These are phyloP conservation scores for Leccinellum albellum DNA, from an alignment of 768 basidiomycete species.

Conservation along the genomic window DNA sequence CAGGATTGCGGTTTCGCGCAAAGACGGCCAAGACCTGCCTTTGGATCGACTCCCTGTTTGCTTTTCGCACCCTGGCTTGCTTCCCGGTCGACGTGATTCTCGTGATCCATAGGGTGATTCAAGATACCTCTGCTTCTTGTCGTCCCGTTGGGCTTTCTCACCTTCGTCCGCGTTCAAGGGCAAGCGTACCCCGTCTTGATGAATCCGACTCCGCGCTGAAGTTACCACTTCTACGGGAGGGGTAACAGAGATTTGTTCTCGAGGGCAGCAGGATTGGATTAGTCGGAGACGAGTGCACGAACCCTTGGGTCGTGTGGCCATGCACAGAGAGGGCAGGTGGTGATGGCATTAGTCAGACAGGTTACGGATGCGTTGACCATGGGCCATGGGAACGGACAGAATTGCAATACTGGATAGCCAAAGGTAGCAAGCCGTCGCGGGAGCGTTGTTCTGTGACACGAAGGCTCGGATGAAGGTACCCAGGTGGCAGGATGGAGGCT, in stretches of 20 bases:
- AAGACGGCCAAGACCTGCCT: constrained; percentile 34
- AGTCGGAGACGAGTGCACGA: constrained; percentile 19
- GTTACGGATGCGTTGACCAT: constrained; percentile 20
- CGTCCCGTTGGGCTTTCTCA: constrained; percentile 10
- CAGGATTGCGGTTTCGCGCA: neutral
- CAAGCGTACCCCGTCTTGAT: constrained; percentile 7
- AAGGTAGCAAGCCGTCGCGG: constrained; percentile 31
- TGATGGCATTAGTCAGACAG: constrained; percentile 8
- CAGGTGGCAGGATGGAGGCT: constrained; percentile 23
- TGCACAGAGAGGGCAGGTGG: constrained; percentile 20
- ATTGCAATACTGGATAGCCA: constrained; percentile 23
- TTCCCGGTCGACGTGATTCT: constrained; percentile 12
- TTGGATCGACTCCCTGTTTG: constrained; percentile 9
- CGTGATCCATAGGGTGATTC: constrained; percentile 5
- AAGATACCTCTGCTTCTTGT: constrained; percentile 9
- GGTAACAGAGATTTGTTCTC: constrained; percentile 60
- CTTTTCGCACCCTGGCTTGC: constrained; percentile 26
- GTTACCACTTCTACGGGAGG: constrained; percentile 43
- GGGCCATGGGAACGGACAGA: constrained; percentile 34
- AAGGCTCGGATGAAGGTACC: constrained; percentile 9
- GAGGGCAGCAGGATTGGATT: constrained; percentile 35
- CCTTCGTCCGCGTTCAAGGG: constrained; percentile 13
- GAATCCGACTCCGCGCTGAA: constrained; percentile 28
- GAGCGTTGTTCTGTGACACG: neutral
- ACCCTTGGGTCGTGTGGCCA: constrained; percentile 8